Percentiles rank a stretch among this genome's conserved stretches.
Evolutionary conservation across 805 yeast species (phyloP).

Genomic region (Blastobotrys americana): DNA sequence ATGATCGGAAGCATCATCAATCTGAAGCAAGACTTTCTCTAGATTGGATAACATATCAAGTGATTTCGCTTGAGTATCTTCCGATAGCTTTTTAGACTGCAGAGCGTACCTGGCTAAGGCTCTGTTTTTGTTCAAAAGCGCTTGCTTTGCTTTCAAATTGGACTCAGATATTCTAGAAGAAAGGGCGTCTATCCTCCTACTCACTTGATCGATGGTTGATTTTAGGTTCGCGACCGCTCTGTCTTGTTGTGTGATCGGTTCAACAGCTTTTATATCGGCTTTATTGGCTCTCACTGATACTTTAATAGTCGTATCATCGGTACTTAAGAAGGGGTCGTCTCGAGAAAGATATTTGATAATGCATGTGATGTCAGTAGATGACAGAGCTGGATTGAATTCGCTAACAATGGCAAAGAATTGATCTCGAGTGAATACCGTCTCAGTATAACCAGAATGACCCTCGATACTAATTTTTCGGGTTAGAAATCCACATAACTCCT

Average conservation of each 20-base stretch:
- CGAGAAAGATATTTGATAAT: constrained; percentile 22
- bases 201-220: constrained; percentile 15
- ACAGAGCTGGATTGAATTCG: constrained; percentile 1
- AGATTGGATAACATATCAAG: constrained; percentile 33
- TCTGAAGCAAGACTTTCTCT: constrained; percentile 33
- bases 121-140: constrained; percentile 22
- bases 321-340: constrained; percentile 16
- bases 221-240: constrained; percentile 21
- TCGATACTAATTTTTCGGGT: constrained; percentile 1
- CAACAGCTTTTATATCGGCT: background rate
- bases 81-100: constrained; percentile 33
- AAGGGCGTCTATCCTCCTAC: constrained; percentile 20
- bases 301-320: constrained; percentile 18
- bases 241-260: constrained; percentile 18
- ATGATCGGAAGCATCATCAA: constrained; percentile 40
- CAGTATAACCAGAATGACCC: constrained; percentile 8
- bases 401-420: constrained; percentile 6
- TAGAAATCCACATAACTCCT: constrained; percentile 8
- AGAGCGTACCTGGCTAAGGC: constrained; percentile 31
- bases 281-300: constrained; percentile 5
- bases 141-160: constrained; percentile 17
- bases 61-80: constrained; percentile 30
- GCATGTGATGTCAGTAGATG: constrained; percentile 22
- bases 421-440: constrained; percentile 15
- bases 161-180: constrained; percentile 12